Percentiles rank a stretch among this genome's conserved stretches.
Conservation (phyloP, 1,284 basidiomycete species). For the Trametes sp. region DNA sequence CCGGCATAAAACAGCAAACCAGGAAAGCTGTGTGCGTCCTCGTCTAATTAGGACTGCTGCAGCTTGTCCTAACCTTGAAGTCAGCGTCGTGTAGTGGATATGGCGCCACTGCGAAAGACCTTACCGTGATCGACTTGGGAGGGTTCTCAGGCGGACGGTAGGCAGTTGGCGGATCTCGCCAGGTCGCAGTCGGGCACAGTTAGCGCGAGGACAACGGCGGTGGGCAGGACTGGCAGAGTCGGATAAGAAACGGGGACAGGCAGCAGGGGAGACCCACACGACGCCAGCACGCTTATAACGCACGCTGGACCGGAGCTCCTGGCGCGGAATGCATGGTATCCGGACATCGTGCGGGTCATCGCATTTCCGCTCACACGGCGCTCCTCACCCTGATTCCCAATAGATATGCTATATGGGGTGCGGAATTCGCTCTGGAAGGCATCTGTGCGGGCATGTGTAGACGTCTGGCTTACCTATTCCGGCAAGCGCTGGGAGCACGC, state of each 20-base stretch:
- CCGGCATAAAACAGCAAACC: neutral
- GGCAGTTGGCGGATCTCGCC: too few species aligned
- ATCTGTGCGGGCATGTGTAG: too few species aligned
- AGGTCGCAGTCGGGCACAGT: too few species aligned
- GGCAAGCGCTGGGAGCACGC: neutral
- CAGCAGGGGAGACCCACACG: neutral
- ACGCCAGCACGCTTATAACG: conserved; percentile 5
- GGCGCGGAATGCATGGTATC: neutral
- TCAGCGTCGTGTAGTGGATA: too few species aligned
- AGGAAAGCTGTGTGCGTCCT: too few species aligned
- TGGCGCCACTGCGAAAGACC: too few species aligned
- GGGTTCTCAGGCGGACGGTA: too few species aligned
- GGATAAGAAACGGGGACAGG: neutral
- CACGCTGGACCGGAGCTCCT: neutral
- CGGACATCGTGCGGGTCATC: neutral
- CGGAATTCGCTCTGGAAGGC: neutral
- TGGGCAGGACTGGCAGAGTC: neutral
- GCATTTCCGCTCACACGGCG: neutral
- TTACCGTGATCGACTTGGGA: too few species aligned
- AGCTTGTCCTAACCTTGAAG: too few species aligned
- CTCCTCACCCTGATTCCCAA: neutral
- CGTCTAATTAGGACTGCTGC: too few species aligned
- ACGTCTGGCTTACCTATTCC: too few species aligned
- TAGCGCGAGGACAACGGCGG: too few species aligned
- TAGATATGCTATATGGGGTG: neutral